Conservation (phyloP, 2,329 filamentous ascomycete genomes). For the Tolypocladium nubicola region DNA sequence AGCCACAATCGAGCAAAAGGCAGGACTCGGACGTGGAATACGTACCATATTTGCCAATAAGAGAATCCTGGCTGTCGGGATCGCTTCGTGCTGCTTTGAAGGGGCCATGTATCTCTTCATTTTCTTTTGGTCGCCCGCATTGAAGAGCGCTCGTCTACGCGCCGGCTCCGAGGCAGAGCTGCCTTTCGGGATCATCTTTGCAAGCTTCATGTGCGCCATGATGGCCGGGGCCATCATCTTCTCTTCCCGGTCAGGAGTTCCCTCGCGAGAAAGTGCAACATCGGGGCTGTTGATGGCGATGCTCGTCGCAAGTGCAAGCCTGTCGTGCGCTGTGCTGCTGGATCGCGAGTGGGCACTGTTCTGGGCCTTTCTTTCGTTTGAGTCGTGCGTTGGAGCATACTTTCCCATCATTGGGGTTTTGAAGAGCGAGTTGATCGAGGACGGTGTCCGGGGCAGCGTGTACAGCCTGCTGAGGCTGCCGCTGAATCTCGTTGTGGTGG, state of each 20-base stretch:
- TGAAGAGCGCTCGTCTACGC: constrained; percentile 30
- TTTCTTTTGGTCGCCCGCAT: constrained; percentile 49
- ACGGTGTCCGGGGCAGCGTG: constrained; percentile 40
- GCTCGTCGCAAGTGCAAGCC: constrained; percentile 20
- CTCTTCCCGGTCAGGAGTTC: background rate
- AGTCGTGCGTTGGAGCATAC: constrained; percentile 46
- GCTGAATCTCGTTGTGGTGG: constrained; percentile 42
- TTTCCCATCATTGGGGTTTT: constrained; percentile 44
- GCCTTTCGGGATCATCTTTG: constrained; percentile 41
- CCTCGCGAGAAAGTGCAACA: constrained; percentile 9
- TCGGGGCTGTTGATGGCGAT: constrained; percentile 23
- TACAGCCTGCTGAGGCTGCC: constrained; percentile 48
- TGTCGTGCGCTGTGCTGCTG: constrained; percentile 30
- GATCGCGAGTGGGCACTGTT: constrained; percentile 34
- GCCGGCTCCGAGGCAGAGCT: constrained; percentile 15
- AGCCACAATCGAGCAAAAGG: background rate
- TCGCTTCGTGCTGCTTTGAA: constrained; percentile 48
- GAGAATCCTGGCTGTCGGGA: constrained; percentile 36
- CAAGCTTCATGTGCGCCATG: constrained; percentile 46
- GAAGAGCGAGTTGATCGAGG: constrained; percentile 42
- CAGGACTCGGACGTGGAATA: background rate
- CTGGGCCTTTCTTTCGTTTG: constrained; percentile 46
- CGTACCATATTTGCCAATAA: constrained; percentile 1
- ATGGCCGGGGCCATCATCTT: constrained; percentile 37
- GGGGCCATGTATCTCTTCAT: constrained; percentile 53